These are phyloP conservation scores for Phylloporus scabripes DNA, from an alignment of 768 basidiomycete genomes.

Conservation along the genomic window DNA sequence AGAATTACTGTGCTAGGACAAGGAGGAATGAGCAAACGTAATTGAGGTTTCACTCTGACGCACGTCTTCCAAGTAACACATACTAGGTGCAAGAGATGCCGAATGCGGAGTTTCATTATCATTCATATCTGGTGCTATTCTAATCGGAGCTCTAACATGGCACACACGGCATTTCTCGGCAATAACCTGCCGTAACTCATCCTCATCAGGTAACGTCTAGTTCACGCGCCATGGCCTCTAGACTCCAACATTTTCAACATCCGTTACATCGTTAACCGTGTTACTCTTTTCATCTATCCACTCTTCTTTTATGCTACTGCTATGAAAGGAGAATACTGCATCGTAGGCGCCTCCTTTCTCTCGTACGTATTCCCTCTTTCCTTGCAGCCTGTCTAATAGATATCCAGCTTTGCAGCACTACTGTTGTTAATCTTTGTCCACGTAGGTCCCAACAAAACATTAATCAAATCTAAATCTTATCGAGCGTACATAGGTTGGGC, in stretches of 20 bases:
- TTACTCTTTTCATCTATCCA: constrained; percentile 15
- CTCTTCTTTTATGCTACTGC: constrained; percentile 18
- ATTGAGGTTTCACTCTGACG: constrained; percentile 1
- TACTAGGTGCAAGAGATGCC: neutral
- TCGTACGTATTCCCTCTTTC: constrained; percentile 45
- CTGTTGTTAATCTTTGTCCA: constrained; percentile 76
- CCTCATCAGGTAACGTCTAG: neutral
- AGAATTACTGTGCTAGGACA: constrained; percentile 8
- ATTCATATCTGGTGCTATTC: neutral
- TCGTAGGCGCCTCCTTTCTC: constrained; percentile 64
- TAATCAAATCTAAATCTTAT: constrained; percentile 20
- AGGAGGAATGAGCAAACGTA: constrained; percentile 1
- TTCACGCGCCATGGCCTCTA: constrained; percentile 21
- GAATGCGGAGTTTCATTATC: constrained; percentile 2
- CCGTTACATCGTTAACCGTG: constrained; percentile 8
- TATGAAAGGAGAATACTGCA: constrained; percentile 75
- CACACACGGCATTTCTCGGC: constrained; percentile 16
- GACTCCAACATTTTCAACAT: constrained; percentile 20
- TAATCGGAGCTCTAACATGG: constrained; percentile 12
- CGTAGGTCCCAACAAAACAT: constrained; percentile 40
- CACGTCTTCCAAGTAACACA: constrained; percentile 18
- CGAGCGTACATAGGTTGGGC: constrained; percentile 53
- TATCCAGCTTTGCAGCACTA: constrained; percentile 31
- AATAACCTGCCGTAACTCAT: constrained; percentile 4
- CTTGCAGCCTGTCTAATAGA: constrained; percentile 11